Base-by-base conservation (phyloP, 805 yeast species). In the Wickerhamomyces canadensis region DNA sequence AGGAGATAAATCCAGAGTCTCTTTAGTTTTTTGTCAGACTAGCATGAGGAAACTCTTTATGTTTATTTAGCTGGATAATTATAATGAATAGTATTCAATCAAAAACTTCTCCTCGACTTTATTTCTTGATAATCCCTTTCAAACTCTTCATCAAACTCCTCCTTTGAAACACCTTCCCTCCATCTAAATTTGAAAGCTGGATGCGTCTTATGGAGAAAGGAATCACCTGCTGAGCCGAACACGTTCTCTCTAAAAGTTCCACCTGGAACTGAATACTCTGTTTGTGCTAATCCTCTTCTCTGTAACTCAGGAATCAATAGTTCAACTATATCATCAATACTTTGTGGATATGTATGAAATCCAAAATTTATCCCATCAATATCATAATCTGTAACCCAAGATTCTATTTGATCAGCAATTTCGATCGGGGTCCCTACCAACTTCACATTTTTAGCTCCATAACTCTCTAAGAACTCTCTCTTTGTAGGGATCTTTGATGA, bases 251-350 rank as follows among this genome's bases (percentile, higher is more conserved):
- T 49, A 33, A 59, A 53, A 13, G 64, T 58, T 9, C 52, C 43
- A 16, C 48, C 44, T 15, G 48, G 47, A 23, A 54, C 45, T 4
- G 61, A 61, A 39, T 65, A 65, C 37, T 63, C 66, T 11, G 53
- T 49, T 58, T 64, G 56, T 13, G 55, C 57, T 19, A 58, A 52
- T 7, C 65, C 66, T 28, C 64, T 50, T n/a, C 39, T 42, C 39
- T 58, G 54, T 31, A 64, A 49, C 30, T 57, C 68, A 8, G 69
- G 69, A 16, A 64, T 41, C 31, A 65, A 48, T 22, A 44, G 42
- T 15, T 65, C 60, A 21, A 64, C 61, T 14, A 65, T 43, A 12
- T 67, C 69, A 42, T 65, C 65, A 39, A 60, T 18, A 30, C 33
- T 30, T n/a, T 30, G 14, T 18, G 19, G 21, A 15, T n/a, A 30